A percentile compares a stretch with the other conserved stretches of the same genome.
Evolutionary conservation across 2,329 filamentous ascomycete species (phyloP).

Genomic region (Aspergillus caelatus): DNA sequence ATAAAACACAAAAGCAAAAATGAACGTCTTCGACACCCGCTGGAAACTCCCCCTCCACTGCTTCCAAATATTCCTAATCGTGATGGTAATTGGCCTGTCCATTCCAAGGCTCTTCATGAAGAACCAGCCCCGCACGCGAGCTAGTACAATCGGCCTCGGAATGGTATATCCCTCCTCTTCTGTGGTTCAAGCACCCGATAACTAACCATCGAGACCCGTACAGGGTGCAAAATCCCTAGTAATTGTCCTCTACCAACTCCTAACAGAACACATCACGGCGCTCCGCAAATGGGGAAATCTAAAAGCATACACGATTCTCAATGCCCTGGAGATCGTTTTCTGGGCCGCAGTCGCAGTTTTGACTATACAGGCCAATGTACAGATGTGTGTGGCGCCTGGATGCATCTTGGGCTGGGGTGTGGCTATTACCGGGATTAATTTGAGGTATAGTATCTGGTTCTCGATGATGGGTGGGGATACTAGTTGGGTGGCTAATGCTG

Average conservation of each 20-base stretch:
- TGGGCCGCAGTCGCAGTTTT: neutral
- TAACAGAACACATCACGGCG: neutral
- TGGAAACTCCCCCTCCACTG: neutral
- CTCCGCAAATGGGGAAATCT: neutral
- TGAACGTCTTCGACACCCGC: neutral
- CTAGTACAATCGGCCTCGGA: neutral
- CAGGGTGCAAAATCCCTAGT: neutral
- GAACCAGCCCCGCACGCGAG: neutral
- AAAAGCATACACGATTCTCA: neutral
- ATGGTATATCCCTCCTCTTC: neutral
- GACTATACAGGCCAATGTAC: neutral
- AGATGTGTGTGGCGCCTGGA: neutral
- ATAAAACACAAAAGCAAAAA: neutral
- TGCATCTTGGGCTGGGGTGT: neutral
- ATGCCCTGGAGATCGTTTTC: neutral
- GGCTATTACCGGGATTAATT: neutral
- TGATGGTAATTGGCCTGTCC: neutral
- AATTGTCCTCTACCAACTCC: neutral
- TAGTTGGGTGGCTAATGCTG: neutral
- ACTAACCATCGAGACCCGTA: neutral
- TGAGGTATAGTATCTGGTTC: neutral
- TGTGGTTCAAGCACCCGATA: neutral
- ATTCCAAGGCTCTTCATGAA: neutral
- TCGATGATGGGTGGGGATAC: rapidly evolving
- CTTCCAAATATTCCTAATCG: neutral